phyloP scores from a whole-genome alignment of 306 rosid genomes.

The Chamaecrista fasciculata region DNA sequence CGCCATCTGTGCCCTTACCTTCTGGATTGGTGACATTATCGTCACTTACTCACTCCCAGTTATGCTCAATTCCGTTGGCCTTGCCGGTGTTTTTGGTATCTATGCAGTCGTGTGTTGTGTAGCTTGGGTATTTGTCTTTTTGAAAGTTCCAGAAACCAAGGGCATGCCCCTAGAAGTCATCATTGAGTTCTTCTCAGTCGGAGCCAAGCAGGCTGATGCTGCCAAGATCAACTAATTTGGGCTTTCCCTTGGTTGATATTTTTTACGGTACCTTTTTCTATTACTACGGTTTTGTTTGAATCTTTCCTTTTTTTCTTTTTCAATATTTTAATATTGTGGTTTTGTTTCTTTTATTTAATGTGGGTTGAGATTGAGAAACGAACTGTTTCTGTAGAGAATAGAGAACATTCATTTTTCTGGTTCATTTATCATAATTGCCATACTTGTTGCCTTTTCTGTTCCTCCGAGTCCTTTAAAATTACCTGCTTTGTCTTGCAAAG shows the following conservation, averaged over 20 bases:
- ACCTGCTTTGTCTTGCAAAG: background rate
- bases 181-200: conserved; percentile 84
- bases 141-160: conserved; percentile 95
- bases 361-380: conserved; percentile 7
- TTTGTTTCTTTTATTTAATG: background rate
- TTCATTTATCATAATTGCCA: conserved; percentile 23
- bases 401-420: conserved; percentile 20
- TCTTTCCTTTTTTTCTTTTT: background rate
- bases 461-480: background rate
- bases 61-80: conserved; percentile 87
- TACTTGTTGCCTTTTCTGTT: background rate
- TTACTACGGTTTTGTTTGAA: conserved; percentile 14
- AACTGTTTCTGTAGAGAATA: conserved; percentile 25
- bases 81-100: conserved; percentile 82
- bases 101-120: conserved; percentile 77
- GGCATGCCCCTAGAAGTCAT: conserved; percentile 99
- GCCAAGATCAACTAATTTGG: conserved; percentile 36
- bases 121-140: conserved; percentile 73
- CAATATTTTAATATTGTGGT: background rate
- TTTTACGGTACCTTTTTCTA: conserved; percentile 25
- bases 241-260: conserved; percentile 8
- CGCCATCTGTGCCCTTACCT: conserved; percentile 86
- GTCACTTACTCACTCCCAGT: conserved; percentile 90
- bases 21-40: conserved; percentile 89
- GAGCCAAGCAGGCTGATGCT: conserved; percentile 63